These are phyloP conservation scores for Eucalyptus polybractea DNA, from an alignment of 345 rosid species.

Conservation along the genomic window DNA sequence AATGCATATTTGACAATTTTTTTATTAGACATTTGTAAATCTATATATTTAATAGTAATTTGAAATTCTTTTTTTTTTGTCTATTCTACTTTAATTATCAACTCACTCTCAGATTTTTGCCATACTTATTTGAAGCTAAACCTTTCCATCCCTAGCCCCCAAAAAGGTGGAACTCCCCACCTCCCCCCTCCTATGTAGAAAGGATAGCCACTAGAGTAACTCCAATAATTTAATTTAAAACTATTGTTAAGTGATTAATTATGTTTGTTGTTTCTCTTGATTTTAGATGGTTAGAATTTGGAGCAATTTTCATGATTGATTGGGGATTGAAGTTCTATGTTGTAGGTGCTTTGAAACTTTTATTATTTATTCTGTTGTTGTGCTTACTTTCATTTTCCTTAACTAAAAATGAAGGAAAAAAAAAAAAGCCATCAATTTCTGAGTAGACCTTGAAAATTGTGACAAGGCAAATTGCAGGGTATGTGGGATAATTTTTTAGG, in stretches of 20 bases:
- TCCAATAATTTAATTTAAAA: too few species aligned
- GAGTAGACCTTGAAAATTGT: accelerated
- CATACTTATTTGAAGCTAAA: accelerated
- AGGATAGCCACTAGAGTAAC: accelerated
- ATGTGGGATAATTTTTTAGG: not conserved
- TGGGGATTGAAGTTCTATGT: too few species aligned
- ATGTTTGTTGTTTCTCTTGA: not conserved
- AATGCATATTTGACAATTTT: not conserved
- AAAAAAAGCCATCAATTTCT: accelerated
- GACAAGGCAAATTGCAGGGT: accelerated
- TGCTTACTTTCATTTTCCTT: accelerated
- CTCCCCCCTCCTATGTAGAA: accelerated
- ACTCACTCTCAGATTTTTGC: accelerated
- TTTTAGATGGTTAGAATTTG: too few species aligned
- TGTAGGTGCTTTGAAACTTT: not conserved
- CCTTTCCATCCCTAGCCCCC: accelerated
- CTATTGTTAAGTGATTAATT: too few species aligned
- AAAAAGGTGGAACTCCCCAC: too few species aligned
- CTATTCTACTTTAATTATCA: accelerated
- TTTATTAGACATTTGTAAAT: not conserved
- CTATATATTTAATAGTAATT: not conserved
- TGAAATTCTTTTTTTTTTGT: accelerated
- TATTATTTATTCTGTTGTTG: too few species aligned
- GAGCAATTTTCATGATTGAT: not conserved
- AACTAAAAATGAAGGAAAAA: not conserved